Base-by-base conservation (phyloP, 306 rosid species). In the Spatholobus suberectus region DNA sequence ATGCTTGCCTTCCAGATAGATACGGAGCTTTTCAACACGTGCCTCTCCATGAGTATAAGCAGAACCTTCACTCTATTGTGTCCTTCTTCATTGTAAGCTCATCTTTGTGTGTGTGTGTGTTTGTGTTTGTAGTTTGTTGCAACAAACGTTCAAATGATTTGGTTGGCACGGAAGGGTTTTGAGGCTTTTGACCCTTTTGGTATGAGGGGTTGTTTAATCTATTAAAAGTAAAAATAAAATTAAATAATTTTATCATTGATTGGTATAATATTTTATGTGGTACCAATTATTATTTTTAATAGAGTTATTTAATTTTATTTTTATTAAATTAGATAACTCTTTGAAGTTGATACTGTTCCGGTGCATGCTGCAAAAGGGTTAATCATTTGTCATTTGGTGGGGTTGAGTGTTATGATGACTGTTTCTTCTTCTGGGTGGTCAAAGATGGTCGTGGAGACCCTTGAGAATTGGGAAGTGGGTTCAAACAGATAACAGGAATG, bases 1-100 rank as follows among this genome's bases (percentile, higher is more conserved):
- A 93, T 74, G 97, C 95, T 63, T 78, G 88, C 43, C 95, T 91
- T 81, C 89, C 91, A 0, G 89, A 88, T 71, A 69, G 95, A 81
- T 84, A 63, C 84, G 85, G 84, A 3, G 91, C 78, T 12, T 89
- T 89, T 79, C 97, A 93, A 51, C 95, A 91, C 79, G 97, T 93
- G 88, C 95, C 94, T 49, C 75, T 87, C 7, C 52, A 49, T 67
- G 97, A 93, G 77, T 93, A 89, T 87, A 86, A 81, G 87, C 87
- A 43, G 14, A 93, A 93, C 62, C 94, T 93, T 77, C 78, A 52
- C 62, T 84, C 85, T 67, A 83, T 89, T 37, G 81, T 89, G 81
- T 84, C 91, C 76, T 88, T 80, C 84, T 74, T 91, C 81, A 88
- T 87, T 94, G 97, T 91, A 81, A 40, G 17, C 14, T 54, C 44